Conservation (phyloP, 176 grass and related monocot genomes). For the Typha latifolia region DNA sequence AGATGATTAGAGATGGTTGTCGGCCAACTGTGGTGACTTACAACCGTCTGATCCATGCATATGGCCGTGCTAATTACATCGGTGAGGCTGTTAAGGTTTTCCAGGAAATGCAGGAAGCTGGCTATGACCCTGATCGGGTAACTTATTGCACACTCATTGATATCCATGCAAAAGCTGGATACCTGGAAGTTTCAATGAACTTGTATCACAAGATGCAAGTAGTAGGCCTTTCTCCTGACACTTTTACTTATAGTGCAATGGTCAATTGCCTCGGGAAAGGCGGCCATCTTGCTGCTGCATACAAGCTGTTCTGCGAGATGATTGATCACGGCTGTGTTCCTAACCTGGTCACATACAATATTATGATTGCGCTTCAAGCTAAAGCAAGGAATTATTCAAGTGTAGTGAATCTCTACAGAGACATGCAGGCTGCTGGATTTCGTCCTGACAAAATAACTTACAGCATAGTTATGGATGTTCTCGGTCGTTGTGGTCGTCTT, state of each 20-base stretch:
- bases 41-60: constrained; percentile 91
- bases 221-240: constrained; percentile 71
- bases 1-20: constrained; percentile 64
- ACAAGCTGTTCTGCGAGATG: constrained; percentile 88
- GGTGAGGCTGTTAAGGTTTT: constrained; percentile 71
- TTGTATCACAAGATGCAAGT: constrained; percentile 76
- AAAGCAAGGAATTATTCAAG: constrained; percentile 83
- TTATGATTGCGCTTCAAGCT: constrained; percentile 83
- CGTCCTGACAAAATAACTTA: constrained; percentile 97
- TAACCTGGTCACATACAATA: constrained; percentile 95
- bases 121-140: constrained; percentile 63
- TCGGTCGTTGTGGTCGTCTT: constrained; percentile 70
- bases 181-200: constrained; percentile 66
- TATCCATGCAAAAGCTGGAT: constrained; percentile 93
- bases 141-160: constrained; percentile 93
- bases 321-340: constrained; percentile 78
- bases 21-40: constrained; percentile 88
- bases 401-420: constrained; percentile 90
- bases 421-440: constrained; percentile 92
- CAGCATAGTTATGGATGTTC: constrained; percentile 92
- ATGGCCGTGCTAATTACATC: constrained; percentile 86
- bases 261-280: constrained; percentile 95
- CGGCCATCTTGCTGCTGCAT: constrained; percentile 59
- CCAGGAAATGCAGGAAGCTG: constrained; percentile 72
- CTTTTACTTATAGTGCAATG: constrained; percentile 96